Conservation (phyloP, 371 early-diverging fungal species). For the Syncephalis plumigaleata region DNA sequence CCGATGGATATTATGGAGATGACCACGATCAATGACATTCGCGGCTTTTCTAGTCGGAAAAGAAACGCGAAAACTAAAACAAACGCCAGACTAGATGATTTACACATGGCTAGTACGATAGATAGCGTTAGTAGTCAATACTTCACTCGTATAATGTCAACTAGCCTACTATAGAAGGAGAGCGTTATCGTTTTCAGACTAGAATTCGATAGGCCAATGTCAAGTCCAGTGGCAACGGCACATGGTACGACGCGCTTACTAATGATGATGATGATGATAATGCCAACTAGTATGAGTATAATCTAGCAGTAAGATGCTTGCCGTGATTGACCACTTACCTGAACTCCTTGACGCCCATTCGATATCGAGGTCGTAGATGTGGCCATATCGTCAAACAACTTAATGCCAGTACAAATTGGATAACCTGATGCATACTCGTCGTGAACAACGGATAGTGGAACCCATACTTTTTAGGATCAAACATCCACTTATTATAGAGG, state of each 20-base stretch:
- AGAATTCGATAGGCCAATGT: constrained; percentile 77
- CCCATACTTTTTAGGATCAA: constrained; percentile 52
- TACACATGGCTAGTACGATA: constrained; percentile 11
- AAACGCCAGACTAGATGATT: constrained; percentile 75
- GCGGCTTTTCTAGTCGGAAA: constrained; percentile 64
- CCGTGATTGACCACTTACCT: too few relatives aligned
- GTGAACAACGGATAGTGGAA: constrained; percentile 65
- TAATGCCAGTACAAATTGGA: constrained; percentile 36
- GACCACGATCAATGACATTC: constrained; percentile 37
- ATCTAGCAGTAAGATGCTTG: not conserved
- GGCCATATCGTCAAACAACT: not conserved
- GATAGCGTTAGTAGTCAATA: too few relatives aligned
- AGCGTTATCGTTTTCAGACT: constrained; percentile 67
- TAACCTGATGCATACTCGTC: constrained; percentile 43
- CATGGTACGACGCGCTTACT: constrained; percentile 43
- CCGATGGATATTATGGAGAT: constrained; percentile 68
- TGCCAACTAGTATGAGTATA: not conserved
- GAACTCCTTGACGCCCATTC: not conserved
- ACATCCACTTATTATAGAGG: constrained; percentile 70
- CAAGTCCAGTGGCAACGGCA: constrained; percentile 72
- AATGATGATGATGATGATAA: constrained; percentile 9
- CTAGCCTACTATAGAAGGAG: constrained; percentile 56
- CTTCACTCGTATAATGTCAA: not conserved
- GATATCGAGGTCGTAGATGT: not conserved
- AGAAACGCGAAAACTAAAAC: constrained; percentile 78